Percentiles rank a stretch among this genome's conserved stretches.
Conservation (phyloP, 2,329 filamentous ascomycete species). For the Cryphonectria naterciae region DNA sequence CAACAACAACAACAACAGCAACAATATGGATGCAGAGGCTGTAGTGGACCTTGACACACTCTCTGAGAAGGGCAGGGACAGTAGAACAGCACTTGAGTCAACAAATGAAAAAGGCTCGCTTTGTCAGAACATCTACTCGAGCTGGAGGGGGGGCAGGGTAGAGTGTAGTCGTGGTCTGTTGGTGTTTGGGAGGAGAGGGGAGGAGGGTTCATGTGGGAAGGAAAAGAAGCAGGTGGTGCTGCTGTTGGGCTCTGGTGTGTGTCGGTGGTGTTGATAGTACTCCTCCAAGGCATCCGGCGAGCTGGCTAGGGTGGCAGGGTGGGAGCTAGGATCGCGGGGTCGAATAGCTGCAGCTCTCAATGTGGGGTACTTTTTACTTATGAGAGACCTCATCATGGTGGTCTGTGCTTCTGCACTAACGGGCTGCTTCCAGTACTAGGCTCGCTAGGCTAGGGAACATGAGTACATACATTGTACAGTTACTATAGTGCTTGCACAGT, state of each 20-base stretch:
- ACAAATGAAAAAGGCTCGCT: not conserved
- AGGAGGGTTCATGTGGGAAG: not conserved
- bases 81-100: not conserved
- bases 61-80: not conserved
- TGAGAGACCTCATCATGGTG: not conserved
- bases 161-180: not conserved
- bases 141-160: not conserved
- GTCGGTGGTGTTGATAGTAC: not conserved
- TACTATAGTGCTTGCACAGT: not conserved
- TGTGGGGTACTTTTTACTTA: not conserved
- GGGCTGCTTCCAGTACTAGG: not conserved
- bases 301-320: not conserved
- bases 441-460: too few relatives aligned
- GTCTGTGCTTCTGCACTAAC: not conserved
- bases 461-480: too few relatives aligned
- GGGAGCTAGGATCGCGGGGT: slow-evolving; percentile 10
- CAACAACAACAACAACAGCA: not conserved
- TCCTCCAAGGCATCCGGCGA: not conserved
- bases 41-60: not conserved
- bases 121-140: not conserved
- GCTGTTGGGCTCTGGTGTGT: not conserved
- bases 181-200: not conserved
- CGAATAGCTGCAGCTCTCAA: not conserved
- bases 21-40: not conserved
- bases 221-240: not conserved